These are phyloP conservation scores for Botrytis paeoniae DNA, from an alignment of 2,329 filamentous ascomycete species.

Conservation along the genomic window DNA sequence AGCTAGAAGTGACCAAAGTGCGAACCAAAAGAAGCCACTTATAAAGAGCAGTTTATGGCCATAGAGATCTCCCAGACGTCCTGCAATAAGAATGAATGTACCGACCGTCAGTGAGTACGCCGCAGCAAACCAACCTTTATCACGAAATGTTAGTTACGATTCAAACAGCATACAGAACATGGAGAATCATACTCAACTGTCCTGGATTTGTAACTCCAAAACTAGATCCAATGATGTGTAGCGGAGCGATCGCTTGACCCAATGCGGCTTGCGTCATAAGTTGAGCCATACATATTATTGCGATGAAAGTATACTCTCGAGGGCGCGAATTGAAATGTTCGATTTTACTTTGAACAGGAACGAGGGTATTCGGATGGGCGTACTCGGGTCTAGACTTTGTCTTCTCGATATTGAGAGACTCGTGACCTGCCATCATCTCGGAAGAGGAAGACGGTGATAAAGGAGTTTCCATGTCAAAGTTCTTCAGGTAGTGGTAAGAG, in stretches of 20 bases:
- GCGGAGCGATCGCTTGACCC: slow-evolving; percentile 47
- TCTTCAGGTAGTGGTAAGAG: not conserved
- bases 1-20: slow-evolving; percentile 31
- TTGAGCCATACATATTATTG: slow-evolving; percentile 46
- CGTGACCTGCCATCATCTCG: not conserved
- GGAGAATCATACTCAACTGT: slow-evolving; percentile 37
- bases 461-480: not conserved
- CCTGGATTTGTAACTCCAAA: slow-evolving; percentile 46
- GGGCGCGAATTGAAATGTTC: slow-evolving; percentile 23
- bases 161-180: not conserved
- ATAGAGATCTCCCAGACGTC: slow-evolving; percentile 51
- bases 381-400: not conserved
- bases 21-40: slow-evolving; percentile 43
- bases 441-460: not conserved
- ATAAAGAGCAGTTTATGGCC: slow-evolving; percentile 50
- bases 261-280: slow-evolving; percentile 50
- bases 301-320: slow-evolving; percentile 42
- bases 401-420: not conserved
- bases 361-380: slow-evolving; percentile 11
- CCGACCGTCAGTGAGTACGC: slow-evolving; percentile 57
- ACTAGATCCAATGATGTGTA: slow-evolving; percentile 47
- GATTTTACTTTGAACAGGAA: slow-evolving; percentile 18
- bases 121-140: slow-evolving; percentile 52
- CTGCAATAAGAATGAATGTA: slow-evolving; percentile 51
- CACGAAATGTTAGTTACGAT: not conserved